A percentile compares a stretch with the other conserved stretches of the same genome.
Evolutionary conservation across 495 filamentous ascomycete genomes (phyloP).

Genomic region (Aspergillus homomorphus): DNA sequence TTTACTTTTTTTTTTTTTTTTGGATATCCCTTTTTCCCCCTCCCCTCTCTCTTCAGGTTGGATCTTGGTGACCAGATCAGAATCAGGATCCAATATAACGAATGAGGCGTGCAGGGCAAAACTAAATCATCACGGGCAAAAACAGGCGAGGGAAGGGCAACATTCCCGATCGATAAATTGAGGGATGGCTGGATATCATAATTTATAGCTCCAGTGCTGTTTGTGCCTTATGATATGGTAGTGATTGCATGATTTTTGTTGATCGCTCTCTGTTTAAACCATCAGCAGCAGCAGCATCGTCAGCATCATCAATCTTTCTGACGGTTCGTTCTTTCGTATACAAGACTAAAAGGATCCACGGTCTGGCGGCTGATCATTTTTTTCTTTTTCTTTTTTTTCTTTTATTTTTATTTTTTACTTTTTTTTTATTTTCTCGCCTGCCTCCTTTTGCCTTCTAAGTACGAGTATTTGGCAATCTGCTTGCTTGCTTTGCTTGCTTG

Average conservation of each 20-base stretch:
- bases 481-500: too few species aligned
- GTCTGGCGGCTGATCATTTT: constrained; percentile 1
- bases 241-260: background rate
- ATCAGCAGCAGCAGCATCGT: background rate
- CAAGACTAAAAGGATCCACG: constrained; percentile 5
- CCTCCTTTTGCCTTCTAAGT: background rate
- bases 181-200: background rate
- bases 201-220: background rate
- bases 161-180: background rate
- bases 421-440: background rate
- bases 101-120: constrained; percentile 4
- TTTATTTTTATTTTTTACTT: background rate
- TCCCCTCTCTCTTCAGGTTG: background rate
- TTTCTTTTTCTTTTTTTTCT: background rate
- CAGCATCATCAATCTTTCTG: background rate
- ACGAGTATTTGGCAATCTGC: too few species aligned
- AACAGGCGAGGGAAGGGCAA: background rate
- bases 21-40: background rate
- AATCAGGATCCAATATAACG: background rate
- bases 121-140: background rate
- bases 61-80: background rate
- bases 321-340: background rate
- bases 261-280: background rate
- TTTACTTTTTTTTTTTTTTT: background rate
- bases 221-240: background rate